phyloP scores from a whole-genome alignment of 495 filamentous ascomycete species.

The Hyaloscypha variabilis region DNA sequence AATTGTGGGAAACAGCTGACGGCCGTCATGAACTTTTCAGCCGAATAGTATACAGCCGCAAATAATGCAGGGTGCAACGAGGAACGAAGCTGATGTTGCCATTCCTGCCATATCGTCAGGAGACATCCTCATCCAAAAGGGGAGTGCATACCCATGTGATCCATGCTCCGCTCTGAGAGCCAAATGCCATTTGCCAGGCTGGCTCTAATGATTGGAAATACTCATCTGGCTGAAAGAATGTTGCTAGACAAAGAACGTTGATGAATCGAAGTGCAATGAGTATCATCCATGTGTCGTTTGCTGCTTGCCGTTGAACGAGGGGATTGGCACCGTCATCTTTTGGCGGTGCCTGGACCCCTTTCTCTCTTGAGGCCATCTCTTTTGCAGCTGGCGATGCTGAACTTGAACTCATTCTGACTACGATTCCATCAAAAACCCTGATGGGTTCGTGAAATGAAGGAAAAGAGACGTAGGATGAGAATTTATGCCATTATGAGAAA shows the following conservation, averaged over 20 bases:
- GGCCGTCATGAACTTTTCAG: constrained; percentile 52
- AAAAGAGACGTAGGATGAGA: neutral
- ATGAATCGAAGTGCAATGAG: constrained; percentile 78
- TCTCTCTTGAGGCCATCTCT: neutral
- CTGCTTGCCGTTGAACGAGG: constrained; percentile 22
- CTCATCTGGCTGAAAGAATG: constrained; percentile 99
- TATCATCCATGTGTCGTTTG: constrained; percentile 55
- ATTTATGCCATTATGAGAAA: neutral
- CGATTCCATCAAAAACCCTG: constrained; percentile 1
- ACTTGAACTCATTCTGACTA: constrained; percentile 1
- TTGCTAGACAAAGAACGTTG: constrained; percentile 81
- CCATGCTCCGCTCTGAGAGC: constrained; percentile 76
- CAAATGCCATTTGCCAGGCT: constrained; percentile 90
- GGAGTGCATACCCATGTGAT: constrained; percentile 79
- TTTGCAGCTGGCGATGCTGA: constrained; percentile 1
- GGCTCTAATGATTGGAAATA: constrained; percentile 97
- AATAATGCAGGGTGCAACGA: constrained; percentile 91
- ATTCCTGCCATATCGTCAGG: constrained; percentile 67
- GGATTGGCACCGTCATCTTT: constrained; percentile 20
- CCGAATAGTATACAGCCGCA: constrained; percentile 70
- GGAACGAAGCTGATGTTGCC: constrained; percentile 85
- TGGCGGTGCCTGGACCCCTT: neutral
- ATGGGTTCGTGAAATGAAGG: neutral
- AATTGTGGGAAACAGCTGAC: constrained; percentile 49
- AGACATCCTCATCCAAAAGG: neutral